A percentile compares a stretch with the other conserved stretches of the same genome.
Evolutionary conservation across 2,329 filamentous ascomycete genomes (phyloP).

Genomic region (Macrophomina pseudophaseolina): DNA sequence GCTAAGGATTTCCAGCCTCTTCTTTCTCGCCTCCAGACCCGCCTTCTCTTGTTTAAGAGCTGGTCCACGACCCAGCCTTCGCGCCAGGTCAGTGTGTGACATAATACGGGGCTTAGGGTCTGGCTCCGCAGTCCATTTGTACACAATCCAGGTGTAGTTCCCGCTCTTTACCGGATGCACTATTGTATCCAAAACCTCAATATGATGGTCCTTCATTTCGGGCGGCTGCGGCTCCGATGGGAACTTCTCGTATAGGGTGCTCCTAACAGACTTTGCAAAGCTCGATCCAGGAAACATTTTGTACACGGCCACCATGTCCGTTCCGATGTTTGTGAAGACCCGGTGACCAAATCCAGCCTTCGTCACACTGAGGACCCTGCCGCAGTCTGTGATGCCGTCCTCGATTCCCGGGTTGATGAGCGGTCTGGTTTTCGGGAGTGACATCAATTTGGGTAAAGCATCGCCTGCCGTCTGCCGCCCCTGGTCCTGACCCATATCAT

Average conservation of each 20-base stretch:
- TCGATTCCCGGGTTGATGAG: not conserved
- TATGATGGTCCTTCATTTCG: not conserved
- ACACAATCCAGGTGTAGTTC: no score
- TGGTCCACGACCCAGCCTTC: not conserved
- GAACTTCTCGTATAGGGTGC: not conserved
- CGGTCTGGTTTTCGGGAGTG: not conserved
- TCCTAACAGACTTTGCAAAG: not conserved
- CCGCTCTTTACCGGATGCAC: no score
- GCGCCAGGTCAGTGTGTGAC: not conserved
- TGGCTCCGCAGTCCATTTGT: not conserved
- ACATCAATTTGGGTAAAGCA: not conserved
- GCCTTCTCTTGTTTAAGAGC: not conserved
- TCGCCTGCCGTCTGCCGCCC: not conserved
- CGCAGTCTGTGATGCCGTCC: not conserved
- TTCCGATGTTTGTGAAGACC: not conserved
- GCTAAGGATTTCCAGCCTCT: not conserved
- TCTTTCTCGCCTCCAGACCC: not conserved
- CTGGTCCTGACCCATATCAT: not conserved
- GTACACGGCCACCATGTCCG: not conserved
- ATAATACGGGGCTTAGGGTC: not conserved
- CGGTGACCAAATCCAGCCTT: not conserved
- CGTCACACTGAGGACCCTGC: not conserved
- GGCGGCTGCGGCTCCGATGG: not conserved
- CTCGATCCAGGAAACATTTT: not conserved
- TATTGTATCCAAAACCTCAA: not conserved